Evolutionary conservation across 1,139 yeast species (phyloP), one percentile per base, ranked within the genome.

Genomic region (Meyerozyma elateridarum): DNA sequence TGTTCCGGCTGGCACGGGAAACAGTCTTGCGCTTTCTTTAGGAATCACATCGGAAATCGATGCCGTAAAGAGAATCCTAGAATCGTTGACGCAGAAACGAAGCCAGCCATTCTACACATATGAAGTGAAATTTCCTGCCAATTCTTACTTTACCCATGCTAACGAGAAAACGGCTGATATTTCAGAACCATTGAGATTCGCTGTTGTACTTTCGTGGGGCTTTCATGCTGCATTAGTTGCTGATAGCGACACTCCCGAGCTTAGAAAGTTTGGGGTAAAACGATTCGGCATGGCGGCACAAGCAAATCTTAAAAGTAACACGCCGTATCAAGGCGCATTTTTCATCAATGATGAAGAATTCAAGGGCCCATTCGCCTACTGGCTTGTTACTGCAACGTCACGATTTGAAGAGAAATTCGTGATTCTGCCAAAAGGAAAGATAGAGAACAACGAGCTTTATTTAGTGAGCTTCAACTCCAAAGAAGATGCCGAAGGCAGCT

Each of bases 1-100:
- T 4, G 59, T 88, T 15, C 95, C 96, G 0, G 67, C 79, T 34
- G 97, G 97, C 1, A 81, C 95, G 0, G 96, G 95, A 0, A 88
- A 88, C 50, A 88, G 95, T 6, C 61, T 85, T 35, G 74, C 87
- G 2, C 69, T 74, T 13, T 79, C 95, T 0, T 46, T 80, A 7
- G 78, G 76, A 1, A 48, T 76, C 12, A 41, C 44, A 1, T 46
- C 49, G 9, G 62, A 63, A 17, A 55, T 69, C 2, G 48, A 65
- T 4, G 61, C 64, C 0, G 63, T 82, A 1, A 50, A 65, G 4
- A 57, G 60, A 20, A 57, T 74, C 5, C 48, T 82, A 8, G 34
- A 40, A 2, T 62, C 61, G 3, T 21, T 35, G 0, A 37, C 45
- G 8, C 39, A 38, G 8, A 29, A 28, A 4, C 17, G 36, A 3